Percentiles rank a stretch among this genome's conserved stretches.
Conservation (phyloP, 139 green algal genomes). For the Picochlorum costavermella region DNA sequence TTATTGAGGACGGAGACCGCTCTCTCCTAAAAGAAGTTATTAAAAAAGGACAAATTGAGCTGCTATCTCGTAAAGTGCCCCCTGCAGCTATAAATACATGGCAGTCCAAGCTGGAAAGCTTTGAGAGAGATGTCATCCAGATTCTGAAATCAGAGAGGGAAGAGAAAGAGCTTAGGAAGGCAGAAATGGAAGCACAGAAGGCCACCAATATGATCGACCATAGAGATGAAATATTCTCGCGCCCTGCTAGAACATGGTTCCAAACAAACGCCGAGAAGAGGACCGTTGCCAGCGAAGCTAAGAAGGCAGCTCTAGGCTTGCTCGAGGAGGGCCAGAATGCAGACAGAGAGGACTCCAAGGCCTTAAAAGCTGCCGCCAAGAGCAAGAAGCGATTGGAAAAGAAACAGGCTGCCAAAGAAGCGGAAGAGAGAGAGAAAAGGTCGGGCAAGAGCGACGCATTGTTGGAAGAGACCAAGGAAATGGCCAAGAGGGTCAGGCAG, state of each 20-base stretch:
- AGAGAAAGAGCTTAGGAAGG: conserved; percentile 62
- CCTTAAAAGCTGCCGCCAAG: conserved; percentile 22
- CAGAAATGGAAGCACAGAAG: conserved; percentile 94
- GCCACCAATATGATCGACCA: conserved; percentile 88
- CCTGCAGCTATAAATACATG: conserved; percentile 43
- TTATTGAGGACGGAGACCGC: conserved; percentile 76
- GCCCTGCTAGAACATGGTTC: conserved; percentile 92
- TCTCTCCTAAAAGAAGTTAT: conserved; percentile 78
- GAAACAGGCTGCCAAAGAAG: conserved; percentile 23
- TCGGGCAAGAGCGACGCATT: conserved; percentile 11
- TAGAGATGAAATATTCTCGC: conserved; percentile 77
- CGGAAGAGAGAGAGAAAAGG: conserved; percentile 30
- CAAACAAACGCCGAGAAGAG: conserved; percentile 65
- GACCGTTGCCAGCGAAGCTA: conserved; percentile 26
- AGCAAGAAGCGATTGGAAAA: conserved; percentile 18
- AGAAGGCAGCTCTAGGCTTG: conserved; percentile 15
- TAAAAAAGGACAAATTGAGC: conserved; percentile 46
- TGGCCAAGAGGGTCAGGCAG: conserved; percentile 28
- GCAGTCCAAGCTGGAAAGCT: conserved; percentile 51
- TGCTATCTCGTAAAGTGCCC: conserved; percentile 63
- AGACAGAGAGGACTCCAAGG: conserved; percentile 10
- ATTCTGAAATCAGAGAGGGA: conserved; percentile 57
- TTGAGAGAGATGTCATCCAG: conserved; percentile 25
- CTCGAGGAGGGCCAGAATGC: neutral
- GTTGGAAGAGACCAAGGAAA: conserved; percentile 34